Conservation (phyloP, 371 early-diverging fungal species). For the Mucor circinelloides region DNA sequence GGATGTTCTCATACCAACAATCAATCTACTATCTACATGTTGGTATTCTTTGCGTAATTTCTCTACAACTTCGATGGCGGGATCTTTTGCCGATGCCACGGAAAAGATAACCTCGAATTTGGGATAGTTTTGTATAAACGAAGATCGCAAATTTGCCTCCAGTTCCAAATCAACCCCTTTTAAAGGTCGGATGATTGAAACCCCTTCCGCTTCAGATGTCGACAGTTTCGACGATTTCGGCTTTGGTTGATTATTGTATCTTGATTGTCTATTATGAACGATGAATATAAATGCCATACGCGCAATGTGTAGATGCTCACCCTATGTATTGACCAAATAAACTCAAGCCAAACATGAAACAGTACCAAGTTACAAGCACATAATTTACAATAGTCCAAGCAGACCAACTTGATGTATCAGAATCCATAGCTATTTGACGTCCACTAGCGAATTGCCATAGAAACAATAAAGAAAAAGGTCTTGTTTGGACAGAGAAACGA, state of each 20-base stretch:
- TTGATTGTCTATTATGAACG: conserved; percentile 41
- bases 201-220: conserved; percentile 59
- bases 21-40: conserved; percentile 71
- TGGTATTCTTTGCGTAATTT: conserved; percentile 71
- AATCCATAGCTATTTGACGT: neutral
- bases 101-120: conserved; percentile 83
- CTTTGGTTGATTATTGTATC: conserved; percentile 50
- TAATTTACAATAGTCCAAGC: conserved; percentile 1
- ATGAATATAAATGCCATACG: neutral
- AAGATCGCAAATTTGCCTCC: conserved; percentile 76
- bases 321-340: conserved; percentile 47
- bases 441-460: neutral
- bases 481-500: neutral
- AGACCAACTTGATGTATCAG: neutral
- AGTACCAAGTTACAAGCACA: conserved; percentile 35
- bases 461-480: neutral
- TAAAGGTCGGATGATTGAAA: conserved; percentile 88
- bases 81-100: conserved; percentile 79
- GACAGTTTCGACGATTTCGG: conserved; percentile 51
- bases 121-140: conserved; percentile 85
- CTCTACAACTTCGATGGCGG: conserved; percentile 72
- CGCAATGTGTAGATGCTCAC: conserved; percentile 24
- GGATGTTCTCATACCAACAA: conserved; percentile 61
- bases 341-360: conserved; percentile 44
- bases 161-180: conserved; percentile 89